Evolutionary conservation across 257 asterid species (phyloP).

Genomic region (Solanum verrucosum): DNA sequence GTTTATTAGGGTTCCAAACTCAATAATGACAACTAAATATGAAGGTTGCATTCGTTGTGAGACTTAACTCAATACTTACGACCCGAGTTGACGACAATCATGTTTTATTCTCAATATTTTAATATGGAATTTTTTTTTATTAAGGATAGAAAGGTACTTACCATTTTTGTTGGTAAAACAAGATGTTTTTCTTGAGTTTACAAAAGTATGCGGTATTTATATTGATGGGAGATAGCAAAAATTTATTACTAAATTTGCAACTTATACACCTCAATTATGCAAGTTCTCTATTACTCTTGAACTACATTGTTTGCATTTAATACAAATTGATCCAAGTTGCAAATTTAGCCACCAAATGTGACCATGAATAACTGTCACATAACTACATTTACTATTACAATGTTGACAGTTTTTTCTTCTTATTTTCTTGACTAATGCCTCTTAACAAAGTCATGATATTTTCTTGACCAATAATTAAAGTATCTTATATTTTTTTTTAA

Average conservation of each 20-base stretch:
- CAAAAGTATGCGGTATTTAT: neutral
- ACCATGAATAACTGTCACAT: neutral
- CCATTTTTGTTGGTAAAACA: neutral
- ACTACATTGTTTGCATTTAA: neutral
- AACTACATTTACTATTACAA: neutral
- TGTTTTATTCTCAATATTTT: neutral
- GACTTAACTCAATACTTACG: neutral
- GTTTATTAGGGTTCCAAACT: neutral
- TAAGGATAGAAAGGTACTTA: neutral
- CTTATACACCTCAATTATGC: neutral
- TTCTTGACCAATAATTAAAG: neutral
- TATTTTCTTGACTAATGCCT: neutral
- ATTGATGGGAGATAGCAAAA: neutral
- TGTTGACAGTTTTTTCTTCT: neutral
- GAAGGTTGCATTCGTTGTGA: neutral
- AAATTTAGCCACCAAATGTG: neutral
- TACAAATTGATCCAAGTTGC: neutral
- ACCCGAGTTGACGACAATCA: neutral
- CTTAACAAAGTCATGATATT: neutral
- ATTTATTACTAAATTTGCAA: neutral
- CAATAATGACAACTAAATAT: neutral
- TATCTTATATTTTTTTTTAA: no score
- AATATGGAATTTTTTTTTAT: neutral
- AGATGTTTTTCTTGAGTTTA: neutral
- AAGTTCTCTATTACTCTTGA: neutral